Base-by-base conservation (phyloP, 208 protist genomes). In the Blastocrithidia nonstop region DNA sequence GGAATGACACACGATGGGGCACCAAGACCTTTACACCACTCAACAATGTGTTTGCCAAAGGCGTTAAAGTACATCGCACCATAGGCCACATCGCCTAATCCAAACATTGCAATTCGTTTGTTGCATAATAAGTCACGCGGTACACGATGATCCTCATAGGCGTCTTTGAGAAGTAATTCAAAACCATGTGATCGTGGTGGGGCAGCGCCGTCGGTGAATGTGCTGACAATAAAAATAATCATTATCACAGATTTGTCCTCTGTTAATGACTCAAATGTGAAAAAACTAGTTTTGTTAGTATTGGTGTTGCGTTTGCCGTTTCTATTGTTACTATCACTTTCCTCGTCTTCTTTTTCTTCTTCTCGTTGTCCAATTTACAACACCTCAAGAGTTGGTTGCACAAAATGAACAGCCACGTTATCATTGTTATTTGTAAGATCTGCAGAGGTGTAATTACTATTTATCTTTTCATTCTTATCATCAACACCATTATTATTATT, bases 61-160 rank as follows among this genome's bases (percentile, higher is more conserved):
- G 50, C 33, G 52, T 88, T 93, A 58, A 88, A 95, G 47, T 73
- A 41, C 13, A 42, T 38, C 6, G 66, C 54, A 25, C 79, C 78
- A 55, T 94, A 96, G 7, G 69, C 67, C 35, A 69, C 56, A 46
- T 94, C 82, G 22, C 89, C 89, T 8, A 94, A 61, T 6, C 86
- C 87, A 60, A 96, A 93, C 6, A 94, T 37, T 16, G 72, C 66
- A 46, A 92, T 93, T 35, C 68, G 69, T 38, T 62, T 79, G 7
- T 62, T 15, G 6, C 46, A 29, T 7, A 93, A 62, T 0, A 51
- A 36, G 47, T 88, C 67, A 41, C 75, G 66, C 0, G 73, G 53
- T 6, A 93, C 64, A 11, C 88, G 73, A 54, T 87, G 78, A 32
- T 93, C 88, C 42, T 80, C 61, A 38, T 60, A 79, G 21, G 77